phyloP scores from a whole-genome alignment of 2,329 filamentous ascomycete genomes.

The Ophiostoma tasmaniense region DNA sequence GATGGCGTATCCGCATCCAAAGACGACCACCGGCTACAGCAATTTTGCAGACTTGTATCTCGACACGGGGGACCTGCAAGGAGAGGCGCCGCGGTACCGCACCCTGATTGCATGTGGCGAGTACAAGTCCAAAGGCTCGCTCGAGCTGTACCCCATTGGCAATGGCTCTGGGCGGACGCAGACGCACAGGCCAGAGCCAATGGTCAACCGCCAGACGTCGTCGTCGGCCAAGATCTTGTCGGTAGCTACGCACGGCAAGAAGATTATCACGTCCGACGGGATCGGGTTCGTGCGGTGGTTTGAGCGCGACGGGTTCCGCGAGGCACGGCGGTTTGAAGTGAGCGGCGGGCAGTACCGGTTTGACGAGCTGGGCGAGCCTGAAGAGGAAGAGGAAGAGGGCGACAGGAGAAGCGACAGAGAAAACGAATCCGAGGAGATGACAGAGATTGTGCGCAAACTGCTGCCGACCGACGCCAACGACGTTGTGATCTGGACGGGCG shows the following conservation, averaged over 20 bases:
- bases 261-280: constrained; percentile 75
- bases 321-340: constrained; percentile 46
- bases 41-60: background rate
- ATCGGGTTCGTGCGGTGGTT: constrained; percentile 84
- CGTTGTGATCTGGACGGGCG: constrained; percentile 79
- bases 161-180: constrained; percentile 37
- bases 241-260: constrained; percentile 70
- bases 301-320: constrained; percentile 68
- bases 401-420: constrained; percentile 33
- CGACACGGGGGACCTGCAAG: background rate
- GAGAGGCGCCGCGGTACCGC: constrained; percentile 34
- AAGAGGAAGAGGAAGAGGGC: background rate
- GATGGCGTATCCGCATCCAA: constrained; percentile 59
- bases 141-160: constrained; percentile 63
- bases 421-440: constrained; percentile 35
- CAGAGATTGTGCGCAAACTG: constrained; percentile 74
- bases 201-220: constrained; percentile 77
- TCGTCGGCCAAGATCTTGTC: constrained; percentile 73
- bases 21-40: background rate
- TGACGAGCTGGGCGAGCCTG: constrained; percentile 21
- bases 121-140: constrained; percentile 82
- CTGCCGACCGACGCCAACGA: constrained; percentile 60
- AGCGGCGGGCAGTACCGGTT: constrained; percentile 27
- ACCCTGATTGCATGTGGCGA: constrained; percentile 77
- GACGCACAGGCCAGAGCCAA: constrained; percentile 26